Base-by-base conservation (phyloP, 164 flowering plant species). In the Stephania yunnanensis region DNA sequence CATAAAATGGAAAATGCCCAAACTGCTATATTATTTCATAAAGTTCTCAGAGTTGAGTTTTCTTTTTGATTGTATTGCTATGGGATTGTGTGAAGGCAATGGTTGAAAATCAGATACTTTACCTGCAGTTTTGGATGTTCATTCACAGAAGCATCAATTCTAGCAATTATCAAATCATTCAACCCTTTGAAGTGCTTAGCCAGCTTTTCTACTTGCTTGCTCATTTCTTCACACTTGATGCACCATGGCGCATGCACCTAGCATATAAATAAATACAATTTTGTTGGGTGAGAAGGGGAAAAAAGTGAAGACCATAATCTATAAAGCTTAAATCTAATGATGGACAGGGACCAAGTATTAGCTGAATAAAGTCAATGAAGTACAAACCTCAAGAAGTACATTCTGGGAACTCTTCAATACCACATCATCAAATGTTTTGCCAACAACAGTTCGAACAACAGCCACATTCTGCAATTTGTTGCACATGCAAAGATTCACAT, bases 201-300 rank as follows among this genome's bases (percentile, higher is more conserved):
- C 85, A 95, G 78, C 86, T 92, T 92, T 81, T 92, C 98, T n/a
- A 92, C 78, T 75, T 91, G 87, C 84, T 95, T 95, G 84, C 86
- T 91, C 50, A 88, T 89, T 61, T 87, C 70, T 68, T 93, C 98
- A 83, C 99, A 95, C 71, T 74, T 82, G 73, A 87, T 74, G 82
- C 99, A 95, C 99, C 99, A 93, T 22, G 99, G 97, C 10, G 98
- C 87, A 42, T 86, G 84, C 31, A 95, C 93, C 98, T 94, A 66
- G 17, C 42, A 74, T 69, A 55, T 20, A 77, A 63, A 48, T 68
- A 76, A 53, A 50, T 7, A 74, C 48, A 44, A 53, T 19, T 15
- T 29, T 7, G 46, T 19, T 46, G 46, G 11, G 20, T 10, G 30
- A 15, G 15, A 11, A 11, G 11, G 3, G 20, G 61, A 44, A 63